phyloP scores from a whole-genome alignment of 345 rosid genomes.

The Brassica juncea region DNA sequence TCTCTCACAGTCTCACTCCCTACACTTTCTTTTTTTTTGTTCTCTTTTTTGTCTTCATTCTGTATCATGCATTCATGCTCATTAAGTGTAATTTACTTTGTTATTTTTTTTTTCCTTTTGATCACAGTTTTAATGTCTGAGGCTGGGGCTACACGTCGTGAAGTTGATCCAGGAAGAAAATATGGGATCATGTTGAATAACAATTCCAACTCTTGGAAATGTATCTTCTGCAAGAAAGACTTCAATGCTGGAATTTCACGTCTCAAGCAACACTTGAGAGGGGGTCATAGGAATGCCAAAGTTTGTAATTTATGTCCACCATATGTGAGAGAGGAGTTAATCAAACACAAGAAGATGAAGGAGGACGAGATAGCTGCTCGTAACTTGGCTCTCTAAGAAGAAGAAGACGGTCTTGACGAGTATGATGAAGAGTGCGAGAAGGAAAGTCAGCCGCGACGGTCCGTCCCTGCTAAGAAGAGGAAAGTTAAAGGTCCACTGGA shows the following conservation, averaged over 20 bases:
- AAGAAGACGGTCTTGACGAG: neutral
- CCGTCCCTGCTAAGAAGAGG: neutral
- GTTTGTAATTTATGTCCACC: too few relatives aligned
- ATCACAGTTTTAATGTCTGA: neutral
- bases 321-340: neutral
- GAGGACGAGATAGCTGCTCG: neutral
- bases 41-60: neutral
- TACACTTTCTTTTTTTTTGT: neutral
- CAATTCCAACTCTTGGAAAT: neutral
- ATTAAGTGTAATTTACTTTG: neutral
- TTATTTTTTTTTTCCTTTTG: neutral
- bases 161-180: neutral
- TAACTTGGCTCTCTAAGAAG: neutral
- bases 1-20: neutral
- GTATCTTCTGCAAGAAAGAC: neutral
- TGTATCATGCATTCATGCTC: neutral
- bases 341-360: neutral
- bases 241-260: neutral
- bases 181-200: neutral
- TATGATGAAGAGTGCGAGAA: neutral
- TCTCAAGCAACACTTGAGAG: neutral
- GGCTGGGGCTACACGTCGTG: neutral
- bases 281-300: too few relatives aligned
- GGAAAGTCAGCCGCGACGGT: neutral
- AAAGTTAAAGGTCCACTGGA: neutral